Conservation (phyloP, 2,329 filamentous ascomycete species). For the Alternaria ventricosa region DNA sequence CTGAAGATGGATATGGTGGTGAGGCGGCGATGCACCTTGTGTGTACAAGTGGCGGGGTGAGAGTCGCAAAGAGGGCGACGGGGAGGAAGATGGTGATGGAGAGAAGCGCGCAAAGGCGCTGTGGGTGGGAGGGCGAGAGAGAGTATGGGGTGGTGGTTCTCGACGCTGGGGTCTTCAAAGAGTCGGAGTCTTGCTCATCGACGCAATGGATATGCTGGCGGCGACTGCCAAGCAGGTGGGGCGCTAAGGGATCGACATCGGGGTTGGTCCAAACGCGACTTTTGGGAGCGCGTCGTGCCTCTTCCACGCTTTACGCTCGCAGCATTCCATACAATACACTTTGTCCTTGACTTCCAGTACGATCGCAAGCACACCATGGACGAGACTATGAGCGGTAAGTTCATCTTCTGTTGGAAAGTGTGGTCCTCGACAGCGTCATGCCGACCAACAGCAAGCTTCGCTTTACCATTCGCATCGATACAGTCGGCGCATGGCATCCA, state of each 20-base stretch:
- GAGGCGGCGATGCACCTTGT: constrained; percentile 7
- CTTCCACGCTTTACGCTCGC: constrained; percentile 4
- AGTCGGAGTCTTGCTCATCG: constrained; percentile 22
- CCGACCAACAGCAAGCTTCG: background rate
- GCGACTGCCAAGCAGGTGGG: constrained; percentile 22
- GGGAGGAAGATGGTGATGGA: constrained; percentile 1
- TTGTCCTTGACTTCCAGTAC: background rate
- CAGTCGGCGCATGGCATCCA: background rate
- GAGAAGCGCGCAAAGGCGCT: constrained; percentile 14
- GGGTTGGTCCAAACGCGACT: constrained; percentile 23
- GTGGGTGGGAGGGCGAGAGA: constrained; percentile 28
- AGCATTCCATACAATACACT: background rate
- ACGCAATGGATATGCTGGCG: constrained; percentile 26
- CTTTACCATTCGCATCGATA: background rate
- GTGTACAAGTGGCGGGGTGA: background rate
- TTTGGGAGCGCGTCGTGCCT: constrained; percentile 22
- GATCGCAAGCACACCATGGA: constrained; percentile 35
- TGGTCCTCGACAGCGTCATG: background rate
- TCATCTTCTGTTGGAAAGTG: background rate
- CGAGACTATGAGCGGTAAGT: constrained; percentile 48
- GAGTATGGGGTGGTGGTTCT: constrained; percentile 38
- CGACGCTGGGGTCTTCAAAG: constrained; percentile 51
- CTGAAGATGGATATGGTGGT: constrained; percentile 13
- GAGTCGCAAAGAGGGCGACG: constrained; percentile 6
- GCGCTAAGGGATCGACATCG: constrained; percentile 9